Base-by-base conservation (phyloP, 2,329 filamentous ascomycete genomes). In the Corinectria fuckeliana region DNA sequence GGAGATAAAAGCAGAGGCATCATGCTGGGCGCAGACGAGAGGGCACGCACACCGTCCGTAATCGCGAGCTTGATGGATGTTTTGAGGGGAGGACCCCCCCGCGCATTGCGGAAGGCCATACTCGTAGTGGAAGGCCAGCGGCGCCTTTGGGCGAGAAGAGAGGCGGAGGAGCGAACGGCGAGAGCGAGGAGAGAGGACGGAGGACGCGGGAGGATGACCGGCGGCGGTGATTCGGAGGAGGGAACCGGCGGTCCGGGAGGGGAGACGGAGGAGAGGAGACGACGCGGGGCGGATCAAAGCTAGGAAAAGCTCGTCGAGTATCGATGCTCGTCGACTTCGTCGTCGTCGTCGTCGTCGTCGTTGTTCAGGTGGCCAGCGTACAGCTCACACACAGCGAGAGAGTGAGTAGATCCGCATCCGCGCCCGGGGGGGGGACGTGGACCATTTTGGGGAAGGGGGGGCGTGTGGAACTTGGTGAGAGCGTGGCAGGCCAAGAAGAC, bases 41-140 rank as follows among this genome's bases (percentile, higher is more conserved):
- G 45, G 14, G 39, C 45, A 69, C 66, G 60, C 63, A 93, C 93
- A 88, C 97, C 98, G 76, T 96, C 92, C 84, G 98, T 98, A 72
- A 94, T 98, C 71, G 92, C 94, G 80, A 94, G 95, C 84, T 98
- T 98, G 75, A 99, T 95, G 69, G 93, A 96, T 85, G 98, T 99
- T 84, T 99, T 95, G 76, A 98, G 98, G 59, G 91, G 94, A n/a
- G n/a, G n/a, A n/a, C n/a, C n/a, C n/a, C n/a, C n/a, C n/a, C n/a
- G n/a, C n/a, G n/a, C n/a, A n/a, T n/a, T n/a, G n/a, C n/a, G n/a
- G 81, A 88, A 91, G 68, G 90, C 87, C 91, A 93, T 93, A 68
- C 50, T 73, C 60, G 60, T 49, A 60, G 62, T 60, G 69, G 55
- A 41, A 58, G 50, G 56, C 18, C 39, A 47, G 42, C 57, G 55